Conservation (phyloP, 1,139 yeast genomes). For the Saccharomyces hybrid region DNA sequence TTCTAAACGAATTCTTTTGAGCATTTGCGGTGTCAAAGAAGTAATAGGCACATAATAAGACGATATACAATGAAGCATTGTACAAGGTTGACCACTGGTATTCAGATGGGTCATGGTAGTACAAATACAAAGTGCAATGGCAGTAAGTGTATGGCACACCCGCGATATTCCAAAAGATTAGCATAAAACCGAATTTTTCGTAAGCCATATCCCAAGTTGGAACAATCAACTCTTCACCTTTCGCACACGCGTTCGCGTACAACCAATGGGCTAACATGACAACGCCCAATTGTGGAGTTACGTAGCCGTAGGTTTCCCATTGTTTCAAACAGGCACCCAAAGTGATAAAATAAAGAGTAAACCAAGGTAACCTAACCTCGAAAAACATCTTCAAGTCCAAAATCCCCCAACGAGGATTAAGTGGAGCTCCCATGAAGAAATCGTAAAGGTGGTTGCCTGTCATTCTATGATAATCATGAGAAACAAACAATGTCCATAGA, state of each 20-base stretch:
- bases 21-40: slow-evolving; percentile 93
- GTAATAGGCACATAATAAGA: slow-evolving; percentile 68
- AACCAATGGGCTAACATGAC: slow-evolving; percentile 83
- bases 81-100: slow-evolving; percentile 63
- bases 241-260: slow-evolving; percentile 94
- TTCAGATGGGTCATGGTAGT: slow-evolving; percentile 74
- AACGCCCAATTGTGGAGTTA: slow-evolving; percentile 67
- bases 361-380: slow-evolving; percentile 97
- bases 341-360: slow-evolving; percentile 71
- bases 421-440: slow-evolving; percentile 93
- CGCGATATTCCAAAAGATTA: slow-evolving; percentile 96
- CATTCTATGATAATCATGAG: slow-evolving; percentile 78
- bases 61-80: slow-evolving; percentile 47
- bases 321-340: slow-evolving; percentile 72
- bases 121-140: slow-evolving; percentile 79
- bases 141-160: slow-evolving; percentile 98
- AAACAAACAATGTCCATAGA: slow-evolving; percentile 53
- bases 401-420: slow-evolving; percentile 90
- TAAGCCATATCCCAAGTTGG: slow-evolving; percentile 99
- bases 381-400: slow-evolving; percentile 94
- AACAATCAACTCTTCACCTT: slow-evolving; percentile 94
- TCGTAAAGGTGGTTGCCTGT: slow-evolving; percentile 91
- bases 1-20: slow-evolving; percentile 91
- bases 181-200: slow-evolving; percentile 97
- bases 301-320: slow-evolving; percentile 70